phyloP scores from a whole-genome alignment of 1,284 basidiomycete genomes.

The Boletus smithii region DNA sequence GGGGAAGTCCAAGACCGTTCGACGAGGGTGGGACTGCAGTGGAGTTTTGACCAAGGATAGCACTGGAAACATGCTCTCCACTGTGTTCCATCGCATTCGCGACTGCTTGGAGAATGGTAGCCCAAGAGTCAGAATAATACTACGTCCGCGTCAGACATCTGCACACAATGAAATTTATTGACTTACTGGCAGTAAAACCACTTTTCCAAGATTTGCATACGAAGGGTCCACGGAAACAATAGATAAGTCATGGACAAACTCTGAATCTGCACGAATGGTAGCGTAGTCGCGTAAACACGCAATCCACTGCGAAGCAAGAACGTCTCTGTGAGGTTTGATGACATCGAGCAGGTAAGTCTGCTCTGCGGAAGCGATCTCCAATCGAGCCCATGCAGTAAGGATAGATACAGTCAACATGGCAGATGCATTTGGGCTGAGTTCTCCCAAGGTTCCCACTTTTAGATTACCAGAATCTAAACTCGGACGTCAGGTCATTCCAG shows the following conservation, averaged over 20 bases:
- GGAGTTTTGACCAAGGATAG: conserved; percentile 71
- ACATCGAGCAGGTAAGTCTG: conserved; percentile 82
- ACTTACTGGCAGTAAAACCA: conserved; percentile 84
- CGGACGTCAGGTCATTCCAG: conserved; percentile 10
- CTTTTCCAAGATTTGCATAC: conserved; percentile 84
- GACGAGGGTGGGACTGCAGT: conserved; percentile 21
- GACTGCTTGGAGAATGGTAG: conserved; percentile 83
- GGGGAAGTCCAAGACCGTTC: conserved; percentile 29
- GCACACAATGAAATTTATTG: background rate
- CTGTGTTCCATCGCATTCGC: conserved; percentile 74
- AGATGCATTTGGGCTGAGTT: conserved; percentile 90
- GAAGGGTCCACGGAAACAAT: conserved; percentile 72
- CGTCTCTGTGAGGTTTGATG: conserved; percentile 75
- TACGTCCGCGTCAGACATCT: conserved; percentile 34
- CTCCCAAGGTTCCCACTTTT: conserved; percentile 82
- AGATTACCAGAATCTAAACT: conserved; percentile 74
- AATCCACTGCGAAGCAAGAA: conserved; percentile 85
- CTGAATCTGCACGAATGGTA: conserved; percentile 84
- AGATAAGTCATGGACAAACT: conserved; percentile 72
- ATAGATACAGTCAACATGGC: conserved; percentile 95
- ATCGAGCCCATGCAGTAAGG: conserved; percentile 92
- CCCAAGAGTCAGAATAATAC: conserved; percentile 88
- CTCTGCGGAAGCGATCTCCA: conserved; percentile 75
- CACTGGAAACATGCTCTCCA: conserved; percentile 68
- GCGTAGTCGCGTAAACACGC: conserved; percentile 90